Conservation (phyloP, 2,329 filamentous ascomycete genomes). For the Xylariaceae sp. region DNA sequence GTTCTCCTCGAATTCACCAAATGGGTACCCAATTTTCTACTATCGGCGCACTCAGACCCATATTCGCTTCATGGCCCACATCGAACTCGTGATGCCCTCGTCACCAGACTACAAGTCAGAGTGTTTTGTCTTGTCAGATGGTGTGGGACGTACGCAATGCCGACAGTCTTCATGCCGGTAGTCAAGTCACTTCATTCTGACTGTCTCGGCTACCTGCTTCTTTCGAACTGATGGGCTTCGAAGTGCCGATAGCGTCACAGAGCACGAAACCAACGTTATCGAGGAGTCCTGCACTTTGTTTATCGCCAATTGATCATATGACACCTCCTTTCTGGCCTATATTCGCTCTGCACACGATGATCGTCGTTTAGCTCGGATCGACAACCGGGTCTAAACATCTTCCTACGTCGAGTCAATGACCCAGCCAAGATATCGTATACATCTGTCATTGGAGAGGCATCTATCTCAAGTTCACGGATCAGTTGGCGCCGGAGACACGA, state of each 20-base stretch:
- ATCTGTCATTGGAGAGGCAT: not conserved
- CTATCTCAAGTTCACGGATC: slow-evolving; percentile 11
- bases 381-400: not conserved
- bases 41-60: not conserved
- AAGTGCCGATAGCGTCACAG: slow-evolving; percentile 15
- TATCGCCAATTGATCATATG: not conserved
- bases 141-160: slow-evolving; percentile 5
- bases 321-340: not conserved
- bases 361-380: not conserved
- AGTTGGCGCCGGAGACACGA: slow-evolving; percentile 1
- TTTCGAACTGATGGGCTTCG: slow-evolving; percentile 10
- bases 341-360: not conserved
- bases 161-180: slow-evolving; percentile 13
- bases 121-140: slow-evolving; percentile 1
- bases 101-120: slow-evolving; percentile 14
- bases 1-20: not conserved
- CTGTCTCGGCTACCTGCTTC: slow-evolving; percentile 15
- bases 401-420: not conserved
- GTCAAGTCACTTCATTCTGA: slow-evolving; percentile 9
- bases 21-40: not conserved
- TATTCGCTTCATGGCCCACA: slow-evolving; percentile 6
- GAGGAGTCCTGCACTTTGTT: not conserved
- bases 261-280: not conserved
- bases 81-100: not conserved
- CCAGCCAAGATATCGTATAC: not conserved